Conservation (phyloP, 2,329 filamentous ascomycete genomes). For the Curvularia sp. region DNA sequence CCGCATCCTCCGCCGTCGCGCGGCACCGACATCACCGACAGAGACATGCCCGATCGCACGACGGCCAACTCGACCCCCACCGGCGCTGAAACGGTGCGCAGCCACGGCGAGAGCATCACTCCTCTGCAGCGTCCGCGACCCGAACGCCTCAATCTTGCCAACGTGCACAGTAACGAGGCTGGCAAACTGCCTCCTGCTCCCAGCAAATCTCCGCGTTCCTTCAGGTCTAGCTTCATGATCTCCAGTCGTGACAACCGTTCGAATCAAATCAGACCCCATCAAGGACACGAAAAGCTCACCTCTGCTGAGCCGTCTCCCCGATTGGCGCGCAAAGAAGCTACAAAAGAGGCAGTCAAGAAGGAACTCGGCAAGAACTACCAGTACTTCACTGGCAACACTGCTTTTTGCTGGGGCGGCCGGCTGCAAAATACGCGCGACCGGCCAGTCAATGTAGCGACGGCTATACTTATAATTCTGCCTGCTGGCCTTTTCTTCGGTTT, state of each 20-base stretch:
- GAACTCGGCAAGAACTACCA: slow-evolving; percentile 78
- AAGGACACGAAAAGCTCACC: slow-evolving; percentile 81
- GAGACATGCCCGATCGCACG: slow-evolving; percentile 71
- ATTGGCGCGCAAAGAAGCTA: slow-evolving; percentile 57
- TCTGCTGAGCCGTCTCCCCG: slow-evolving; percentile 79
- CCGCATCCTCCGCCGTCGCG: slow-evolving; percentile 68
- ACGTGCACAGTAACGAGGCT: slow-evolving; percentile 62
- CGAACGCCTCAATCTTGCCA: slow-evolving; percentile 67
- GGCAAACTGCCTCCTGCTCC: slow-evolving; percentile 64
- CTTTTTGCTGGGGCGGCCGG: slow-evolving; percentile 85
- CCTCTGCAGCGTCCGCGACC: slow-evolving; percentile 69
- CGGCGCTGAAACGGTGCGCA: slow-evolving; percentile 63
- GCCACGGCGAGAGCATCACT: slow-evolving; percentile 78
- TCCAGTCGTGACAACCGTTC: slow-evolving; percentile 61
- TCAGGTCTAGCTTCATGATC: slow-evolving; percentile 76
- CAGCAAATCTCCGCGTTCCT: slow-evolving; percentile 75
- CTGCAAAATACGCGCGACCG: slow-evolving; percentile 86
- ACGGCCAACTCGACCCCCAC: slow-evolving; percentile 79
- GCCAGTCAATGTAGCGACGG: slow-evolving; percentile 89
- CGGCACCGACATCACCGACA: slow-evolving; percentile 81
- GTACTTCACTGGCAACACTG: slow-evolving; percentile 91
- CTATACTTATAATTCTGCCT: slow-evolving; percentile 78
- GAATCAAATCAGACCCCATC: slow-evolving; percentile 55
- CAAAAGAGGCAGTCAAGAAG: slow-evolving; percentile 48
- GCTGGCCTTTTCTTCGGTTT: slow-evolving; percentile 83